phyloP scores from a whole-genome alignment of 495 filamentous ascomycete genomes.

The Hamigera avellanea region DNA sequence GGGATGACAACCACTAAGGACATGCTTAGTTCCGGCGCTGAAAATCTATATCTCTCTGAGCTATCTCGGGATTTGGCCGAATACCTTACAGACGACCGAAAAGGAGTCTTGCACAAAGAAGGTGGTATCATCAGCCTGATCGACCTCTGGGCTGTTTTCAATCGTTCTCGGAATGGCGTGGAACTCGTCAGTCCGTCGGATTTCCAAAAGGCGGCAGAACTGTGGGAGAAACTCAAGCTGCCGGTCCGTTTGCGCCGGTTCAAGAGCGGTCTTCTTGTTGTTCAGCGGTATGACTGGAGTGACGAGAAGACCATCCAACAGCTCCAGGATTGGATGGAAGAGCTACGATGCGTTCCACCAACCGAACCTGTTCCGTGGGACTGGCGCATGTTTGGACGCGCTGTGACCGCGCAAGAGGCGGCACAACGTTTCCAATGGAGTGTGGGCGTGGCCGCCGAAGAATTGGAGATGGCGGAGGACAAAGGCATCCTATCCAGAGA shows the following conservation, averaged over 20 bases:
- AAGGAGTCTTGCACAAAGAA: conserved; percentile 68
- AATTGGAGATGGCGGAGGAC: conserved; percentile 94
- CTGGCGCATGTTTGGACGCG: conserved; percentile 63
- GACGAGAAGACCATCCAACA: conserved; percentile 80
- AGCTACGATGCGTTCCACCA: conserved; percentile 54
- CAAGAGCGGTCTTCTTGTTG: conserved; percentile 83
- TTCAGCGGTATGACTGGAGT: conserved; percentile 77
- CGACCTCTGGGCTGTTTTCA: conserved; percentile 95
- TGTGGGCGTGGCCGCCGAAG: conserved; percentile 91
- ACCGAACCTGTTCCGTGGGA: conserved; percentile 59
- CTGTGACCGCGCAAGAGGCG: conserved; percentile 80
- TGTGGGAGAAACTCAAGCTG: conserved; percentile 83
- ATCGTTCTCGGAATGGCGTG: conserved; percentile 87
- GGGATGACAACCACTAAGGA: conserved; percentile 91
- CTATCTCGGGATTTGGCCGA: conserved; percentile 84
- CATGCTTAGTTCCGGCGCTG: conserved; percentile 54
- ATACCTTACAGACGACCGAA: conserved; percentile 81
- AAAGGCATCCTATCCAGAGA: conserved; percentile 73
- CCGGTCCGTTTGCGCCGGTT: conserved; percentile 81
- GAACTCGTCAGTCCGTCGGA: conserved; percentile 88
- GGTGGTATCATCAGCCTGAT: conserved; percentile 93
- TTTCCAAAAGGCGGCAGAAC: conserved; percentile 74
- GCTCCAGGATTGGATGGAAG: conserved; percentile 64
- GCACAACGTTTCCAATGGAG: conserved; percentile 96
- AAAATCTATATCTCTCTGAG: conserved; percentile 58